These are phyloP conservation scores for Russula griseocarnosa DNA, from an alignment of 768 basidiomycete species.

Conservation along the genomic window DNA sequence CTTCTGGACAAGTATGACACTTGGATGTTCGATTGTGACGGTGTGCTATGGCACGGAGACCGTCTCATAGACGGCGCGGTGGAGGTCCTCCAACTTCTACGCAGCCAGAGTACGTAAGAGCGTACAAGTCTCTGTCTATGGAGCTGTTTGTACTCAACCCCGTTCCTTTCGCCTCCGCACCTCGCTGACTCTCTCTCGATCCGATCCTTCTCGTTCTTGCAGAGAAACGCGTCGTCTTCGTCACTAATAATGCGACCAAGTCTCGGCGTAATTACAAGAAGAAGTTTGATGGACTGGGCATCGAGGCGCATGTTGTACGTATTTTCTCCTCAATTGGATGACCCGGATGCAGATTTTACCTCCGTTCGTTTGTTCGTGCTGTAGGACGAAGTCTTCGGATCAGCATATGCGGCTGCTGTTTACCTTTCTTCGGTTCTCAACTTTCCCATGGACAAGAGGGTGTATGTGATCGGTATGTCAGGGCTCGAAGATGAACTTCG, in stretches of 20 bases:
- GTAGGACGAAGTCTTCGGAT: conserved; percentile 96
- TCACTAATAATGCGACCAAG: conserved; percentile 97
- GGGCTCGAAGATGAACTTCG: conserved; percentile 91
- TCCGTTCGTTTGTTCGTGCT: background rate
- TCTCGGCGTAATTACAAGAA: conserved; percentile 81
- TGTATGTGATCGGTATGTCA: conserved; percentile 89
- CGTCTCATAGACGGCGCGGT: conserved; percentile 71
- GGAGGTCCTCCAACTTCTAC: conserved; percentile 68
- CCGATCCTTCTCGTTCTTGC: conserved; percentile 10
- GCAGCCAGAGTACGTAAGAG: conserved; percentile 58
- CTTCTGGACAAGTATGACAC: conserved; percentile 72
- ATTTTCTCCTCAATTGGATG: background rate
- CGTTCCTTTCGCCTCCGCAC: conserved; percentile 14
- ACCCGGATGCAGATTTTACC: conserved; percentile 2
- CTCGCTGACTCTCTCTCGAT: conserved; percentile 13
- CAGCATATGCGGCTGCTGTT: conserved; percentile 80
- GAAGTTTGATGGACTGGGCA: conserved; percentile 87
- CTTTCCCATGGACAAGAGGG: conserved; percentile 86
- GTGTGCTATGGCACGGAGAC: conserved; percentile 89
- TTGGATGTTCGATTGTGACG: conserved; percentile 96
- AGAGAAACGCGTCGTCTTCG: conserved; percentile 73
- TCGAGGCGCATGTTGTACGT: conserved; percentile 80
- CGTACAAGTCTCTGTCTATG: conserved; percentile 1
- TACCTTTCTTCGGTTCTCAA: conserved; percentile 87
- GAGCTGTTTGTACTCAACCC: conserved; percentile 2